A percentile compares a stretch with the other conserved stretches of the same genome.
Conservation (phyloP, 306 rosid genomes). For the Sphenostylis stenocarpa region DNA sequence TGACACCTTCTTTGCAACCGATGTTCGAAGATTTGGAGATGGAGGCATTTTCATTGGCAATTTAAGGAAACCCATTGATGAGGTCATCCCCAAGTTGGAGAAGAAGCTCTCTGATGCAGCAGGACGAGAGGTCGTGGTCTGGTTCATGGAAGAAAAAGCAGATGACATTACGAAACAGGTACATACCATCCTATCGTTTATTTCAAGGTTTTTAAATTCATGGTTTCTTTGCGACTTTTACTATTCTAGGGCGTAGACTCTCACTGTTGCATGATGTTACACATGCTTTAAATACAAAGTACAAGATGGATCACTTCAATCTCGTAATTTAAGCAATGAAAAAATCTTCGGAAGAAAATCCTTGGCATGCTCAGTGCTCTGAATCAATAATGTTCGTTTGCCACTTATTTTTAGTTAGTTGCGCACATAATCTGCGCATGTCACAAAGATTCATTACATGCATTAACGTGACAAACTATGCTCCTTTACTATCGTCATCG, state of each 20-base stretch:
- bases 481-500: neutral
- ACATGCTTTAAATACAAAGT: neutral
- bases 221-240: neutral
- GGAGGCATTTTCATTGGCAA: conserved; percentile 94
- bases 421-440: neutral
- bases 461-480: neutral
- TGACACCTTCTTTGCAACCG: conserved; percentile 83
- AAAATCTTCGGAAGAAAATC: neutral
- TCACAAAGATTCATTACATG: neutral
- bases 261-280: neutral
- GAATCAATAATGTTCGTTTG: neutral
- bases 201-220: neutral
- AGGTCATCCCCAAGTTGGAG: conserved; percentile 84
- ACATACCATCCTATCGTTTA: neutral
- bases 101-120: conserved; percentile 81
- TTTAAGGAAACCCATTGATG: conserved; percentile 85
- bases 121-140: conserved; percentile 74
- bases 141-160: conserved; percentile 90
- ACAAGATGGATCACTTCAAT: neutral
- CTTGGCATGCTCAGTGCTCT: neutral
- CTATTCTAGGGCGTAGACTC: neutral
- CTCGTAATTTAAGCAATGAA: neutral
- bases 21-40: conserved; percentile 94
- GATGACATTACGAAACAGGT: conserved; percentile 87
- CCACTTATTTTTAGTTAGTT: neutral